phyloP scores from a whole-genome alignment of 345 rosid genomes.

The Erodium maritimum region DNA sequence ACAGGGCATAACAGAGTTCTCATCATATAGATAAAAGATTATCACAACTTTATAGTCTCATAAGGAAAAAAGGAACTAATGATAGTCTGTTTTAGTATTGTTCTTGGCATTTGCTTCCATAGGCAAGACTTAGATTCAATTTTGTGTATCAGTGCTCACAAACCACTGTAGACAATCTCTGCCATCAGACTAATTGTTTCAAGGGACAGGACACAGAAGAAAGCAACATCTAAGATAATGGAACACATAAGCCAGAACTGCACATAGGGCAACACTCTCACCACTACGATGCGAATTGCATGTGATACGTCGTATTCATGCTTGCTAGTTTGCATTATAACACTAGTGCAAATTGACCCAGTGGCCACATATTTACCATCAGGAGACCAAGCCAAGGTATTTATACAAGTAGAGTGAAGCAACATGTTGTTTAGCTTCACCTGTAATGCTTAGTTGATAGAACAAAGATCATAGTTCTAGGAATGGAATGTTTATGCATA shows the following conservation, averaged over 20 bases:
- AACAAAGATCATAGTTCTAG: background rate
- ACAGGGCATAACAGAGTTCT: too few relatives aligned
- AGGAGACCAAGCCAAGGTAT: constrained; percentile 89
- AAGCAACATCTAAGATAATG: background rate
- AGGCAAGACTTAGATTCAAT: too few relatives aligned
- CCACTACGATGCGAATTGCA: background rate
- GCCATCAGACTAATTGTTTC: too few relatives aligned
- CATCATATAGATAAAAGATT: background rate
- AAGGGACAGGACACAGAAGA: background rate
- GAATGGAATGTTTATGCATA: too few relatives aligned
- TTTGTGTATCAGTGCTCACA: too few relatives aligned
- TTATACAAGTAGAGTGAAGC: constrained; percentile 73
- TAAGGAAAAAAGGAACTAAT: too few relatives aligned
- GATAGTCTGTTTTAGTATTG: too few relatives aligned
- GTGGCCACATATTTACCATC: constrained; percentile 61
- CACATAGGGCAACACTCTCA: background rate
- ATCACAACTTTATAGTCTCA: too few relatives aligned
- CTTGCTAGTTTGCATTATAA: constrained; percentile 23
- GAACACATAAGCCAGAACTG: background rate
- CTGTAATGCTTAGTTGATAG: constrained; percentile 17
- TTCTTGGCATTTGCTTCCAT: too few relatives aligned
- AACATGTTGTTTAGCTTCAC: constrained; percentile 75
- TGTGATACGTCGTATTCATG: background rate
- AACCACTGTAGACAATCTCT: too few relatives aligned
- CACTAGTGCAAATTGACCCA: constrained; percentile 74